These are phyloP conservation scores for Medicago lupulina DNA, from an alignment of 306 rosid species.

Conservation along the genomic window DNA sequence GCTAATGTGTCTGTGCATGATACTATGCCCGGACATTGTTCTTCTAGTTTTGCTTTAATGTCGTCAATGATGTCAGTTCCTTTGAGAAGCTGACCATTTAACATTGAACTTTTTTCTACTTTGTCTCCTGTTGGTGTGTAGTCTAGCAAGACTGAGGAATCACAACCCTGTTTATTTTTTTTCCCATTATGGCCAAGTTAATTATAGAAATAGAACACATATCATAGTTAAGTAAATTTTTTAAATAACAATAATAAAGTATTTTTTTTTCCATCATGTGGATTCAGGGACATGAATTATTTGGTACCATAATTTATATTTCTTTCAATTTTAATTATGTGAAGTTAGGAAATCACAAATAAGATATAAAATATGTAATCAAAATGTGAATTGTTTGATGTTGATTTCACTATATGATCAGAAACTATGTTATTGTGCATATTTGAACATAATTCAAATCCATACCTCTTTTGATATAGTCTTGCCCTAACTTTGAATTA, in stretches of 20 bases:
- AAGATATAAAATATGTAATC: background rate
- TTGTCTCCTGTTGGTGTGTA: conserved; percentile 28
- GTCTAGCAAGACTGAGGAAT: conserved; percentile 76
- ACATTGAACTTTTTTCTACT: conserved; percentile 60
- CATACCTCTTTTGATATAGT: too few relatives aligned
- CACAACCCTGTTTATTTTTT: conserved; percentile 76
- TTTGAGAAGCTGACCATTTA: conserved; percentile 48
- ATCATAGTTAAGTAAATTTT: background rate
- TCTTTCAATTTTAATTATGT: too few relatives aligned
- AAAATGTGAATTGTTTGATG: background rate
- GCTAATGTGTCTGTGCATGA: conserved; percentile 73
- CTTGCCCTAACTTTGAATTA: too few relatives aligned
- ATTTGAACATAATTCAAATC: background rate
- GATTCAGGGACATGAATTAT: too few relatives aligned
- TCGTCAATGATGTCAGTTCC: conserved; percentile 64
- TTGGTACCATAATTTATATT: too few relatives aligned
- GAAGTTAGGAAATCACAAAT: too few relatives aligned
- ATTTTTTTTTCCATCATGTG: too few relatives aligned
- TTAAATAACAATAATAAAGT: background rate
- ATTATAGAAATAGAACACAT: background rate
- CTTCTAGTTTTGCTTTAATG: conserved; percentile 60
- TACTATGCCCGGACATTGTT: conserved; percentile 56
- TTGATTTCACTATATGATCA: background rate
- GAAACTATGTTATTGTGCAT: background rate
- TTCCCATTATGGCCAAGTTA: background rate